phyloP scores from a whole-genome alignment of 371 early-diverging fungal species.

The Batkoa obscura region DNA sequence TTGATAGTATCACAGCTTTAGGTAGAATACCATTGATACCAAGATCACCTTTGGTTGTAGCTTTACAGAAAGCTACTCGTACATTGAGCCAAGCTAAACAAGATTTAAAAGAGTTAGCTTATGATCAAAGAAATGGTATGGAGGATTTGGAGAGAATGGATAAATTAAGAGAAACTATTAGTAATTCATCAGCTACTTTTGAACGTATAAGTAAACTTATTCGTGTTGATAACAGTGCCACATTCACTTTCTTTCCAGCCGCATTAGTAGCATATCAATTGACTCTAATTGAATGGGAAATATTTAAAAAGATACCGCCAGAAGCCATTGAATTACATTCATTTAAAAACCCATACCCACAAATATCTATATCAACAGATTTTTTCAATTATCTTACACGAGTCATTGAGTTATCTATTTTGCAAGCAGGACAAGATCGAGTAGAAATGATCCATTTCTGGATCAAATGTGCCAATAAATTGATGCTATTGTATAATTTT shows the following conservation, averaged over 20 bases:
- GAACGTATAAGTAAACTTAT: conserved; percentile 5
- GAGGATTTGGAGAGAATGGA: background rate
- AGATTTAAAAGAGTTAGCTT: background rate
- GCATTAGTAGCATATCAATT: conserved; percentile 51
- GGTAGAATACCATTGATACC: background rate
- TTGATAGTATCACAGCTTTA: too few species aligned
- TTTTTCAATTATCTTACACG: conserved; percentile 69
- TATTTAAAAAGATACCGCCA: conserved; percentile 49
- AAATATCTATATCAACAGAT: conserved; percentile 47
- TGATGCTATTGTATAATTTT: conserved; percentile 43
- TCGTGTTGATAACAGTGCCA: conserved; percentile 12
- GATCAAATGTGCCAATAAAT: conserved; percentile 49
- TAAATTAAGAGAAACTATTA: background rate
- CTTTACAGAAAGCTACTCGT: background rate
- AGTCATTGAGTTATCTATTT: conserved; percentile 45
- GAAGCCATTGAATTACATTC: conserved; percentile 41
- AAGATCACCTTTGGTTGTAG: background rate
- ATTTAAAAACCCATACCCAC: conserved; percentile 38
- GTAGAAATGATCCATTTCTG: conserved; percentile 46
- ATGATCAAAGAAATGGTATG: background rate
- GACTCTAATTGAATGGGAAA: conserved; percentile 45
- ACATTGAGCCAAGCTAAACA: background rate
- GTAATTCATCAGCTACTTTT: background rate
- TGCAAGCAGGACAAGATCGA: conserved; percentile 36
- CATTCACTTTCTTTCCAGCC: conserved; percentile 39